A percentile compares a stretch with the other conserved stretches of the same genome.
phyloP scores from a whole-genome alignment of 2,329 filamentous ascomycete genomes.

The Eutypella sp. region DNA sequence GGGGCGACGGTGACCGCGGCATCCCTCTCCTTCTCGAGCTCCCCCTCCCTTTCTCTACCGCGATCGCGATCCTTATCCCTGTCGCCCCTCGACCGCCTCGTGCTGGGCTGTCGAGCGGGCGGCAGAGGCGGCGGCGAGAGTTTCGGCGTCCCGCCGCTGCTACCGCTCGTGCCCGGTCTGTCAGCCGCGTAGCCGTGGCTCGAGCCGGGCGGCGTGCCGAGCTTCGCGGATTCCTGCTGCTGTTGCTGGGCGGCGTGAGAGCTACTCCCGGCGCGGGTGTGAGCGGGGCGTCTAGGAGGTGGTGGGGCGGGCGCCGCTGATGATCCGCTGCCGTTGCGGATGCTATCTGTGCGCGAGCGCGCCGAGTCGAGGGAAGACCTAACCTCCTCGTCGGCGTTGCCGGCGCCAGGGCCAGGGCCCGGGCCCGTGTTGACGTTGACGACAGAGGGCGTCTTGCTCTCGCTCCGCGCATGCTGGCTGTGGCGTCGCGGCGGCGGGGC shows the following conservation, averaged over 20 bases:
- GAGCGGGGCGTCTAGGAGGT: conserved; percentile 47
- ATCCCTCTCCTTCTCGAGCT: too few relatives aligned
- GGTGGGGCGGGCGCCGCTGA: conserved; percentile 49
- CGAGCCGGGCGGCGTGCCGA: conserved; percentile 6
- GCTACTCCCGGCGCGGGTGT: conserved; percentile 24
- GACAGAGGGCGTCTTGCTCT: conserved; percentile 33
- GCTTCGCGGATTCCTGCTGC: conserved; percentile 4
- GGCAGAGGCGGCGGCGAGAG: conserved; percentile 39
- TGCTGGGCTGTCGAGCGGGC: conserved; percentile 39
- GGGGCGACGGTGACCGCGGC: too few relatives aligned
- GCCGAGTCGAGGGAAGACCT: conserved; percentile 48
- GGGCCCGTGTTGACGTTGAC: background rate
- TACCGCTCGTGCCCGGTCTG: background rate
- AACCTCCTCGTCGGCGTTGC: conserved; percentile 28
- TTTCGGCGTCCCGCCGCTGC: conserved; percentile 14
- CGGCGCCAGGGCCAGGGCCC: too few relatives aligned
- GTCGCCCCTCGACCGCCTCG: conserved; percentile 40
- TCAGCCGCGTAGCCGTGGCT: background rate
- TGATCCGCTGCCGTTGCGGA: conserved; percentile 36
- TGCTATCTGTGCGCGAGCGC: conserved; percentile 40
- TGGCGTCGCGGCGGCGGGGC: conserved; percentile 49
- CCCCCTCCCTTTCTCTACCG: too few relatives aligned
- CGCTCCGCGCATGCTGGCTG: conserved; percentile 39
- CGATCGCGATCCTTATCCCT: conserved; percentile 28
- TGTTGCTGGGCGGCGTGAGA: conserved; percentile 10